Base-by-base conservation (phyloP, 805 yeast genomes). In the Kuraishia piskuri region DNA sequence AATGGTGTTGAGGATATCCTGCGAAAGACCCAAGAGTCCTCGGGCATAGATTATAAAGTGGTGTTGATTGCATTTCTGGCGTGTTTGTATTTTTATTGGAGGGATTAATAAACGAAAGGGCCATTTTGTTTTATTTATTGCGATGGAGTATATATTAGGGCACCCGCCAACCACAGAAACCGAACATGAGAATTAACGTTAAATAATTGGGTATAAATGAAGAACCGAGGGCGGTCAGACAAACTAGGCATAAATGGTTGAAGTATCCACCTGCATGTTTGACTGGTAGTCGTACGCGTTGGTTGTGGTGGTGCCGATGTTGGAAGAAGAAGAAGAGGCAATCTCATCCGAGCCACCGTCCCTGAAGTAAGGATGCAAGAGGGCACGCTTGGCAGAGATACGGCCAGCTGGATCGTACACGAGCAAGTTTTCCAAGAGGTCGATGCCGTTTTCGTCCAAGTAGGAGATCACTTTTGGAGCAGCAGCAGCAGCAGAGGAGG, bases 371-470 rank as follows among this genome's bases (percentile, higher is more conserved):
- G 96, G 95, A 70, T 92, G 98, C 59, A 79, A 65, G 56, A 91
- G 77, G 1, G 98, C 97, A 58, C 97, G 79, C 71, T 90, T 91
- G 53, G 99, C 99, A 63, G 96, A 86, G 61, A 94, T 88, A 68
- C 99, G 78, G 57, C 85, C 82, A 51, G 96, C 90, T 21, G 99
- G 99, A 68, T 94, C 99, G 68, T 89, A 94, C 5, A 86, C 83
- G 57, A 94, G 75, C 71, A 94, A 75, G 57, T 82, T 83, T 61
- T 82, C 86, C 60, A 94, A 76, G 57, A 94, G 74, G 63, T 91
- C 94, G 55, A 90, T 79, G 23, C 98, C 99, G 56, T 86, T 84
- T 14, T 77, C 72, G 68, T 91, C 97, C 55, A 94, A 75, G 12
- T 82, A 79, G 1, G 97, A 94, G 40, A 31, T 31, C 40, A 31